These are phyloP conservation scores for Annulohypoxylon bovei DNA, from an alignment of 495 filamentous ascomycete species.

Conservation along the genomic window DNA sequence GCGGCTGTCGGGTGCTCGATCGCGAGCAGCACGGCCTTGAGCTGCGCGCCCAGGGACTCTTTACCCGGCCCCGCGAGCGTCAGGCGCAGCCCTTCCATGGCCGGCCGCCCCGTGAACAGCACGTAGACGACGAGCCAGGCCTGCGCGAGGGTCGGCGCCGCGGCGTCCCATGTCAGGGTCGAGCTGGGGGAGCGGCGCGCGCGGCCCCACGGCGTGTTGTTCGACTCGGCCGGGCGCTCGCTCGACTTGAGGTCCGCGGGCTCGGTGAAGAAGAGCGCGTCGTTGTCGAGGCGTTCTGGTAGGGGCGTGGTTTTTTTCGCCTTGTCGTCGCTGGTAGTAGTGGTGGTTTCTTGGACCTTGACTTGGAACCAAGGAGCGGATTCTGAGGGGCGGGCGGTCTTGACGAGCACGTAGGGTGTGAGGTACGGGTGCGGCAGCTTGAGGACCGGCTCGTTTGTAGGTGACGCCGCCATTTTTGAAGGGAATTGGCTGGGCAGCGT, in stretches of 20 bases:
- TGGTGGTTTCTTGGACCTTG: constrained; percentile 27
- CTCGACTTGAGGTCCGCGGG: constrained; percentile 57
- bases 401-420: constrained; percentile 53
- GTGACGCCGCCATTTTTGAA: constrained; percentile 40
- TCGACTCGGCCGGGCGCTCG: constrained; percentile 56
- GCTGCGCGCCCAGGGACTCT: constrained; percentile 56
- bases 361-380: constrained; percentile 36
- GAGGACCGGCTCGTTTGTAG: constrained; percentile 52
- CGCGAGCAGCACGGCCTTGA: constrained; percentile 63
- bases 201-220: constrained; percentile 60
- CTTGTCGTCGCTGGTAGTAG: constrained; percentile 3
- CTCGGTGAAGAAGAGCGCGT: constrained; percentile 54
- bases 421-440: constrained; percentile 60
- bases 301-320: constrained; percentile 33
- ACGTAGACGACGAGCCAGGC: constrained; percentile 71
- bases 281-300: constrained; percentile 49
- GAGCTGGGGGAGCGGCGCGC: constrained; percentile 56
- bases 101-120: constrained; percentile 64
- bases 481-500: not conserved
- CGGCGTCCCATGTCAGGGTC: constrained; percentile 47
- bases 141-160: constrained; percentile 63
- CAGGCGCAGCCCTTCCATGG: constrained; percentile 65
- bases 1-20: constrained; percentile 56
- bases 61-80: constrained; percentile 53
- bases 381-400: constrained; percentile 42